phyloP scores from a whole-genome alignment of 768 basidiomycete species.

The Trichaptum fuscoviolaceum region DNA sequence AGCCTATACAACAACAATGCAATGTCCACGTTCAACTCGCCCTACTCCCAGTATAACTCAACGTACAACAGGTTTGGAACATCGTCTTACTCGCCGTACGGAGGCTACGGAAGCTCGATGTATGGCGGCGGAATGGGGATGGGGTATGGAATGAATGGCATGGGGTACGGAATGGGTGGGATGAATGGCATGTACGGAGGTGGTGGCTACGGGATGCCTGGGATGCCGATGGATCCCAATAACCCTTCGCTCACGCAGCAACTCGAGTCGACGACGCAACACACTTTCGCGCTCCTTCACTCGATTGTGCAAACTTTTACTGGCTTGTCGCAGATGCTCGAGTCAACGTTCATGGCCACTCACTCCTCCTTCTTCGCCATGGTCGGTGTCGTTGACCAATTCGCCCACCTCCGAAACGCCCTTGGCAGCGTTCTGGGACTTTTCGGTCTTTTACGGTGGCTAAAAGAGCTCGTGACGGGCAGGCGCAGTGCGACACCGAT shows the following conservation, averaged over 20 bases:
- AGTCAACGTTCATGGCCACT: slow-evolving; percentile 95
- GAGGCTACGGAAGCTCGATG: slow-evolving; percentile 28
- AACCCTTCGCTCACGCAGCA: slow-evolving; percentile 75
- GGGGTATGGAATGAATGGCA: slow-evolving; percentile 26
- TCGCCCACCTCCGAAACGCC: slow-evolving; percentile 85
- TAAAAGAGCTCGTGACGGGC: slow-evolving; percentile 57
- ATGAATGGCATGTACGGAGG: slow-evolving; percentile 44
- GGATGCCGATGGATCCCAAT: slow-evolving; percentile 40
- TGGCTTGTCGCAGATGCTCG: slow-evolving; percentile 95
- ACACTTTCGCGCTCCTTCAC: slow-evolving; percentile 90
- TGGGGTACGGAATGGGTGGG: slow-evolving; percentile 36
- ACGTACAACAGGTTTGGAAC: slow-evolving; percentile 31
- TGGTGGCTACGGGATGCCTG: slow-evolving; percentile 33
- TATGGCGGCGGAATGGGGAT: slow-evolving; percentile 34
- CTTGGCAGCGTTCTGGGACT: slow-evolving; percentile 90
- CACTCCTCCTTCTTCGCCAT: slow-evolving; percentile 95
- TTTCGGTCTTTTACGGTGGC: slow-evolving; percentile 86
- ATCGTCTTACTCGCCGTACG: slow-evolving; percentile 40
- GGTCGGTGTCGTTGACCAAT: slow-evolving; percentile 95
- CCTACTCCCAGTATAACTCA: slow-evolving; percentile 39
- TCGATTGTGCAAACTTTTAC: slow-evolving; percentile 93
- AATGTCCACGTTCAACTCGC: slow-evolving; percentile 13
- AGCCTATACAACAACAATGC: slow-evolving; percentile 22
- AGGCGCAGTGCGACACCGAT: slow-evolving; percentile 35
- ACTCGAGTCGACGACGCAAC: slow-evolving; percentile 83